Base-by-base conservation (phyloP, 2,329 filamentous ascomycete species). In the Pseudocercospora fuligena region DNA sequence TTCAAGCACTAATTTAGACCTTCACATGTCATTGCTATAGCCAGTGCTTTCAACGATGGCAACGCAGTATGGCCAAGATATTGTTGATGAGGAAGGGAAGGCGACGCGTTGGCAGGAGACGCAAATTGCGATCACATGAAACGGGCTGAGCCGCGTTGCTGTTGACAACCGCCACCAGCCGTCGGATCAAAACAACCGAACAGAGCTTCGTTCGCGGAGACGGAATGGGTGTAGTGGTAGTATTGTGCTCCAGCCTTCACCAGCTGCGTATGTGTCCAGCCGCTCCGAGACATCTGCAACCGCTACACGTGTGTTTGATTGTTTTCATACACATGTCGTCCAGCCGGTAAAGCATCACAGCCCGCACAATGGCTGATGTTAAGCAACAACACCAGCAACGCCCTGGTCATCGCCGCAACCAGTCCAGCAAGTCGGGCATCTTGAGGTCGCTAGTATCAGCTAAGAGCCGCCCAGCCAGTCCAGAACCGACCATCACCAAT, bases 361-460 rank as follows among this genome's bases (percentile, higher is more conserved):
- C 47, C 63, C 56, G 60, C 51, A 60, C 19, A 49, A 66, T 69
- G 62, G 61, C 60, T 62, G 66, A 71, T 57, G 63, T 66, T 59
- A 58, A 66, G 31, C 68, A 67, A 19, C 66, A 67, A 23, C 72
- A 72, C 1, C 62, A 69, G n/a, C 74, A 76, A 19, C 56, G 46
- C 19, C 58, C 51, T 14, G 62, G 61, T 31, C 67, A 69, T 59
- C 74, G 70, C 60, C 74, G 76, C 63, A 74, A 74, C 58, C 68
- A 68, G 31, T 76, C 74, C 47, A 76, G 74, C 58, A 74, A 74
- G 64, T 78, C 84, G 8, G 83, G 82, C 43, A 80, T 83, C 51
- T 78, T 88, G 67, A 84, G 83, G 73, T 84, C 85, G 21, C 82
- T 88, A 64, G 82, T 88, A 71, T 79, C 81, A 21, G 78, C 84